These are phyloP conservation scores for Rubus idaeus DNA, from an alignment of 306 rosid species.

Conservation along the genomic window DNA sequence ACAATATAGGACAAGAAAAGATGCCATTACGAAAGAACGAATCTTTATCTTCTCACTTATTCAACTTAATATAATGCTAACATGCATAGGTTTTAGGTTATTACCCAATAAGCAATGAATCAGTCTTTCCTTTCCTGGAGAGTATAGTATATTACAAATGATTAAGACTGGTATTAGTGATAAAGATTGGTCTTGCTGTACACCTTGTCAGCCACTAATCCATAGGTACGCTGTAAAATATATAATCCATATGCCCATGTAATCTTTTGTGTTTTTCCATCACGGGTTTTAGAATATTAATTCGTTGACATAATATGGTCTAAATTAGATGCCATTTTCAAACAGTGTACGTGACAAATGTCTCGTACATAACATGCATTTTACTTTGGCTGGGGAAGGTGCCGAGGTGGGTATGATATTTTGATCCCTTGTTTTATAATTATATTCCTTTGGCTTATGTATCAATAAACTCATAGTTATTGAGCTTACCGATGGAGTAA, in stretches of 20 bases:
- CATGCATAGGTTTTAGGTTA: not conserved
- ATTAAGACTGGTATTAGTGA: not conserved
- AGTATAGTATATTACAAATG: not conserved
- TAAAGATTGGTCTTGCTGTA: not conserved
- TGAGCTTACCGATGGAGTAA: no score
- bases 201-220: not conserved
- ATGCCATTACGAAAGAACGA: not conserved
- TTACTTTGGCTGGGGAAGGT: not conserved
- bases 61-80: not conserved
- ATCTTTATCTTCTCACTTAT: not conserved
- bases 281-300: not conserved
- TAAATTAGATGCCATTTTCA: not conserved
- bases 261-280: not conserved
- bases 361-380: not conserved
- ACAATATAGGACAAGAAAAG: constrained; percentile 6
- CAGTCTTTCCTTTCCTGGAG: no score
- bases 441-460: no score
- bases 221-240: not conserved
- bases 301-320: not conserved
- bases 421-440: no score
- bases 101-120: not conserved
- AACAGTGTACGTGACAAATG: not conserved
- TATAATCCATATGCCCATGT: not conserved
- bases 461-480: no score
- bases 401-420: not conserved